phyloP scores from a whole-genome alignment of 2,329 filamentous ascomycete species.

The Tolypocladium inflatum region DNA sequence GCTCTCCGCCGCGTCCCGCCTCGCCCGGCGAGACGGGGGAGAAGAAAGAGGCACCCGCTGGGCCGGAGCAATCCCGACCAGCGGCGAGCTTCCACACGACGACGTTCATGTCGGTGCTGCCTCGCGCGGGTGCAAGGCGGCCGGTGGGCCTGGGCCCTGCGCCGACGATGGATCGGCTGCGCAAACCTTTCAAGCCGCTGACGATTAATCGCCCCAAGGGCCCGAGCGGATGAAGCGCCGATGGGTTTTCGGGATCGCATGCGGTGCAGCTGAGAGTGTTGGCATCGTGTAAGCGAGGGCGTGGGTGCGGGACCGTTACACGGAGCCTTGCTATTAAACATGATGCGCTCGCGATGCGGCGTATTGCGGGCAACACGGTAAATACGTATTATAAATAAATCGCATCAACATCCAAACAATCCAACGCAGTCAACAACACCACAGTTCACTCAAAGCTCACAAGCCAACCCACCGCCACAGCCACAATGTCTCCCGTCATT shows the following conservation, averaged over 20 bases:
- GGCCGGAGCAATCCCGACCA: slow-evolving; percentile 19
- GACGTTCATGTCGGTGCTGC: slow-evolving; percentile 31
- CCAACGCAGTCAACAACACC: slow-evolving; percentile 1
- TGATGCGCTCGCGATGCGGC: slow-evolving; percentile 7
- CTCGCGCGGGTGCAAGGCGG: slow-evolving; percentile 30
- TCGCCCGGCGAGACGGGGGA: slow-evolving; percentile 11
- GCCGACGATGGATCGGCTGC: slow-evolving; percentile 38
- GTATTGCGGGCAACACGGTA: background rate
- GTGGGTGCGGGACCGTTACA: background rate
- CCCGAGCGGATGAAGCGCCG: slow-evolving; percentile 4
- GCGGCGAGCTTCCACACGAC: slow-evolving; percentile 41
- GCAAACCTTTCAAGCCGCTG: slow-evolving; percentile 47
- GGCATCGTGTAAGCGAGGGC: background rate
- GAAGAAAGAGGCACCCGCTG: slow-evolving; percentile 11
- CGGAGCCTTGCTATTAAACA: slow-evolving; percentile 13
- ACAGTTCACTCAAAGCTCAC: background rate
- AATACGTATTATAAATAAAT: slow-evolving; percentile 1
- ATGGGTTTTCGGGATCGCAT: background rate
- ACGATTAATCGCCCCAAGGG: slow-evolving; percentile 36
- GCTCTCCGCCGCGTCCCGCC: slow-evolving; percentile 36
- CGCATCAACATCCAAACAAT: background rate
- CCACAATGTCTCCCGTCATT: slow-evolving; percentile 10
- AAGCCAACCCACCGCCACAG: background rate
- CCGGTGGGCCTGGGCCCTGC: slow-evolving; percentile 35
- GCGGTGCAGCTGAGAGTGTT: background rate